Conservation (phyloP, 306 rosid species). For the Cicer judaicum region DNA sequence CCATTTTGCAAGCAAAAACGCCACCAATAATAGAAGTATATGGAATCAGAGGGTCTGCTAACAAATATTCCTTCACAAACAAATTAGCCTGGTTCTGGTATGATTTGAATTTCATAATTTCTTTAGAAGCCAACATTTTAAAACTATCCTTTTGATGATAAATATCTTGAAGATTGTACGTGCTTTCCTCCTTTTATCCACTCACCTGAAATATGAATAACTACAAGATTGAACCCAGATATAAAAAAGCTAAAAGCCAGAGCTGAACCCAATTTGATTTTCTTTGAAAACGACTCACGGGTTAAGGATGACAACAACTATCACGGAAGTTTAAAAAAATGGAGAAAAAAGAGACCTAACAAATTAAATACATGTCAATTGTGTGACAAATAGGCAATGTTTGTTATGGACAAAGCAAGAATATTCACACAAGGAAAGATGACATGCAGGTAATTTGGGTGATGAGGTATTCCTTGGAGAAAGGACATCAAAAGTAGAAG, state of each 20-base stretch:
- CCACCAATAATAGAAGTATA: conserved; percentile 75
- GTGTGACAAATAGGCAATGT: conserved; percentile 42
- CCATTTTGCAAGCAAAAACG: conserved; percentile 83
- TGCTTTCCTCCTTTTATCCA: conserved; percentile 31
- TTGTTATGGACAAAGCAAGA: conserved; percentile 39
- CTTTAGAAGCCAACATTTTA: conserved; percentile 60
- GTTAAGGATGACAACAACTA: conserved; percentile 28
- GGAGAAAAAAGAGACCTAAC: background rate
- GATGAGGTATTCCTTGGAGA: conserved; percentile 29
- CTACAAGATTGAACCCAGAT: conserved; percentile 33
- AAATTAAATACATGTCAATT: conserved; percentile 26
- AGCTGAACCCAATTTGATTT: conserved; percentile 8
- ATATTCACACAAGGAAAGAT: conserved; percentile 39
- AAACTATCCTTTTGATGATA: conserved; percentile 45
- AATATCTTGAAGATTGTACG: conserved; percentile 32
- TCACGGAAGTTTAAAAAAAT: background rate
- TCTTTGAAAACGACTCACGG: background rate
- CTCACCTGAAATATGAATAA: conserved; percentile 38
- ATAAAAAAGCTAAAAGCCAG: conserved; percentile 25
- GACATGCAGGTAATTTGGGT: conserved; percentile 20
- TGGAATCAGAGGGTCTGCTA: conserved; percentile 68
- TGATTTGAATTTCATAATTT: conserved; percentile 68
- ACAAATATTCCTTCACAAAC: conserved; percentile 67
- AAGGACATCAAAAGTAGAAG: conserved; percentile 24
- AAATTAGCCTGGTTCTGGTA: conserved; percentile 77